These are phyloP conservation scores for Pezicula carpinea DNA, from an alignment of 2,329 filamentous ascomycete genomes.

Conservation along the genomic window DNA sequence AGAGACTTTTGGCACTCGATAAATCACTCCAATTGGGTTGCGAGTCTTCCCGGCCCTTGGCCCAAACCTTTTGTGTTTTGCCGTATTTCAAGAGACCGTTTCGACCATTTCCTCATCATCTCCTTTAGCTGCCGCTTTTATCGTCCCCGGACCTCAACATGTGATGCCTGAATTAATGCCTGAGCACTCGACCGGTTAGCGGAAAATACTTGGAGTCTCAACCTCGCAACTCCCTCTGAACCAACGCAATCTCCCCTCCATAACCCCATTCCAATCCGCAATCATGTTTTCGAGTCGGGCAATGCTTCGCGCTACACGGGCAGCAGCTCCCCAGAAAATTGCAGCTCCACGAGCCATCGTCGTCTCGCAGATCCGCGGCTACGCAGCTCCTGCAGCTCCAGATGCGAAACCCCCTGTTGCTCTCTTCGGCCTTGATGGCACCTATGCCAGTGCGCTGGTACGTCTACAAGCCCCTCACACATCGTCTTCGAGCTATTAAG, in stretches of 20 bases:
- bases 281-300: slow-evolving; percentile 30
- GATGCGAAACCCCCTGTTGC: slow-evolving; percentile 80
- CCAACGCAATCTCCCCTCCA: slow-evolving; percentile 14
- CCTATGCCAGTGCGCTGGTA: slow-evolving; percentile 98
- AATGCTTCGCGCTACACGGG: slow-evolving; percentile 26
- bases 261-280: slow-evolving; percentile 24
- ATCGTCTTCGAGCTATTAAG: background rate
- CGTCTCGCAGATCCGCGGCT: slow-evolving; percentile 64
- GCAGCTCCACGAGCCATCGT: slow-evolving; percentile 43
- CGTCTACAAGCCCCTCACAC: slow-evolving; percentile 31
- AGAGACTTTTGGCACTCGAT: too few relatives aligned
- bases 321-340: slow-evolving; percentile 21
- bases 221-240: slow-evolving; percentile 1
- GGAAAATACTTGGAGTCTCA: slow-evolving; percentile 4
- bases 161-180: slow-evolving; percentile 1
- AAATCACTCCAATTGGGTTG: too few relatives aligned
- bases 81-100: too few relatives aligned
- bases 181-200: background rate
- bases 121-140: too few relatives aligned
- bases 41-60: too few relatives aligned
- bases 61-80: too few relatives aligned
- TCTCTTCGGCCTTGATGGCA: slow-evolving; percentile 94
- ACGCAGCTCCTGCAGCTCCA: slow-evolving; percentile 58
- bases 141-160: too few relatives aligned
- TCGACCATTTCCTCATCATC: too few relatives aligned